phyloP scores from a whole-genome alignment of 2,329 filamentous ascomycete species.

The Cercospora sesami region DNA sequence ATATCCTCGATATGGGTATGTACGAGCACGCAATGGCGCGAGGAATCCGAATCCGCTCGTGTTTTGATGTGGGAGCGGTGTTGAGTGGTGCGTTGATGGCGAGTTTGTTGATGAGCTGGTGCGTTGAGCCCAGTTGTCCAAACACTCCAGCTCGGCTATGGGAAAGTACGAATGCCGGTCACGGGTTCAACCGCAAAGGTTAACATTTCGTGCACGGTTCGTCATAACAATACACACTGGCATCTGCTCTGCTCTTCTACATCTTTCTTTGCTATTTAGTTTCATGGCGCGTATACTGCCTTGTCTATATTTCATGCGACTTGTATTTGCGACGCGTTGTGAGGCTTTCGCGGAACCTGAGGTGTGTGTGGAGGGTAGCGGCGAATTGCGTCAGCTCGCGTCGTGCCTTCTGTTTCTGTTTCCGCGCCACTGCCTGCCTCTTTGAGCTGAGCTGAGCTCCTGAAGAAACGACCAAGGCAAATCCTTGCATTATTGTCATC shows the following conservation, averaged over 20 bases:
- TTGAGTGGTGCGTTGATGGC: conserved; percentile 21
- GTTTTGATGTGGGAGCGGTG: conserved; percentile 9
- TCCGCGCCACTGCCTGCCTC: not conserved
- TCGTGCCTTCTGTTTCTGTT: not conserved
- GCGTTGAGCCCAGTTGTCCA: conserved; percentile 12
- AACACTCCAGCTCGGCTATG: conserved; percentile 8
- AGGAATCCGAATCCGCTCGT: not conserved
- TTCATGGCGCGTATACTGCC: not conserved
- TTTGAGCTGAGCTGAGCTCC: not conserved
- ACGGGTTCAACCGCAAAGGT: not conserved
- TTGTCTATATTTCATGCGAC: not conserved
- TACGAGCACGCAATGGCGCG: conserved; percentile 14
- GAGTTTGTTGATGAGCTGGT: conserved; percentile 12
- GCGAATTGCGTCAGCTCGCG: not conserved
- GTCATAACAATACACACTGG: not conserved
- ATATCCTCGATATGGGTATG: conserved; percentile 24
- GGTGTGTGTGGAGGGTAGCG: not conserved
- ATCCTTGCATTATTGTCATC: not conserved
- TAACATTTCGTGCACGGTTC: not conserved
- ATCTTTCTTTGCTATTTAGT: not conserved
- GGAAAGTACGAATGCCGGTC: not conserved
- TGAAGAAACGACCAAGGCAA: not conserved
- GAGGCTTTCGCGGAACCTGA: not conserved
- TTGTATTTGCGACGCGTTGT: not conserved
- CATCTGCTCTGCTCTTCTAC: not conserved